Percentiles rank a stretch among this genome's conserved stretches.
Evolutionary conservation across 2,329 filamentous ascomycete species (phyloP).

Genomic region (Hymenoscyphus fraxineus): DNA sequence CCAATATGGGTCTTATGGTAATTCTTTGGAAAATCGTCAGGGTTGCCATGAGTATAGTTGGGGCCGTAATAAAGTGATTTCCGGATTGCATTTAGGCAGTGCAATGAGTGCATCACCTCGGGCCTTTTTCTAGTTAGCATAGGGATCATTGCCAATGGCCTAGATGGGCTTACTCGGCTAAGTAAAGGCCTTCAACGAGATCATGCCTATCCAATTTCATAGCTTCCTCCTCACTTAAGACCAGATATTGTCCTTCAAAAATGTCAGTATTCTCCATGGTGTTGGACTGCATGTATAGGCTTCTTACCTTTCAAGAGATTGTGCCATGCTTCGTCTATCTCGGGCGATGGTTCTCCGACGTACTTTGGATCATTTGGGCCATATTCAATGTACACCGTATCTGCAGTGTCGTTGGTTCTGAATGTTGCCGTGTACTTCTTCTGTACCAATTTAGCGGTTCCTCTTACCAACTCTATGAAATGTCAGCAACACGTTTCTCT

Average conservation of each 20-base stretch:
- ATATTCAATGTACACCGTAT: slow-evolving; percentile 18
- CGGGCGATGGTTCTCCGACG: slow-evolving; percentile 17
- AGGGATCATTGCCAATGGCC: not conserved
- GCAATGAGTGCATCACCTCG: slow-evolving; percentile 25
- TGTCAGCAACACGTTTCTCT: not conserved
- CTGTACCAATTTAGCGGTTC: slow-evolving; percentile 14
- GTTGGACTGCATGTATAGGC: not conserved
- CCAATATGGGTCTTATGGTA: slow-evolving; percentile 15
- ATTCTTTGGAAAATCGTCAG: slow-evolving; percentile 13
- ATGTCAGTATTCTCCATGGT: not conserved
- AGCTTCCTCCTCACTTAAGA: slow-evolving; percentile 19
- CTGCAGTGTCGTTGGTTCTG: slow-evolving; percentile 19
- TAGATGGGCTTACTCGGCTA: slow-evolving; percentile 16
- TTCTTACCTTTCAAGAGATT: slow-evolving; percentile 19
- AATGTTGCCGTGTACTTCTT: slow-evolving; percentile 24
- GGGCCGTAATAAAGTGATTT: slow-evolving; percentile 21
- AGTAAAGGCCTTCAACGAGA: slow-evolving; percentile 17
- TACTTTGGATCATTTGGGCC: slow-evolving; percentile 17
- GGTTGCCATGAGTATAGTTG: slow-evolving; percentile 4
- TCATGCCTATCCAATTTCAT: slow-evolving; percentile 15
- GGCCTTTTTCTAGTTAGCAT: slow-evolving; percentile 7
- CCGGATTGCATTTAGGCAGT: slow-evolving; percentile 21
- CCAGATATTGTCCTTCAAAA: slow-evolving; percentile 18
- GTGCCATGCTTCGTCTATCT: slow-evolving; percentile 24
- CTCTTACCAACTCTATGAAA: slow-evolving; percentile 9